Conservation (phyloP, 2,329 filamentous ascomycete species). For the Hypomyces perniciosus region DNA sequence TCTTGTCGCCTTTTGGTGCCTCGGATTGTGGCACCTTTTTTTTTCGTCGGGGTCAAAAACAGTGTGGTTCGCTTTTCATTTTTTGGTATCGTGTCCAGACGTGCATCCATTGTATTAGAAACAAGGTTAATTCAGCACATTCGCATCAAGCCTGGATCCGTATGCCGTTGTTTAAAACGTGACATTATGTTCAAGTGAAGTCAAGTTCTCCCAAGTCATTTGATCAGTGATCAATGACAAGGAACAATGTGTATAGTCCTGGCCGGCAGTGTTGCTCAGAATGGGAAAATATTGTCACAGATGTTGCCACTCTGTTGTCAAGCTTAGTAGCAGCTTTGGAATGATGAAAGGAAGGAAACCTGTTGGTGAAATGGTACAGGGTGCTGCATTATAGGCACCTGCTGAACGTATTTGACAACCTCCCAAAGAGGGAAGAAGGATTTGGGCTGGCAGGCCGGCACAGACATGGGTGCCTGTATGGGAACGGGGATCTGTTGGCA, state of each 20-base stretch:
- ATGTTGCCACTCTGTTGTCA: too few species aligned
- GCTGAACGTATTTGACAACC: slow-evolving; percentile 47
- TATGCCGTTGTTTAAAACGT: not conserved
- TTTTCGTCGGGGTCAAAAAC: not conserved
- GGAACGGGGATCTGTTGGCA: slow-evolving; percentile 26
- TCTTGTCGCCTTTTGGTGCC: not conserved
- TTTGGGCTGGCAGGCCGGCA: slow-evolving; percentile 38
- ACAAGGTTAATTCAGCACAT: not conserved
- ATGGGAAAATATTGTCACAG: too few species aligned
- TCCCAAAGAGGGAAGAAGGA: slow-evolving; percentile 47
- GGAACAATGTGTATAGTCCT: not conserved
- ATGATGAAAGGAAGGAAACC: slow-evolving; percentile 45
- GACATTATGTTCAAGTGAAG: slow-evolving; percentile 2
- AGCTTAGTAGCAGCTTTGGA: slow-evolving; percentile 44
- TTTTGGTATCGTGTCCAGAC: not conserved
- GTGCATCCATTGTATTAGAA: not conserved
- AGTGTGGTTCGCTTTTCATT: not conserved
- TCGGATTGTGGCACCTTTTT: not conserved
- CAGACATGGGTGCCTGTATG: slow-evolving; percentile 30
- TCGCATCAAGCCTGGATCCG: not conserved
- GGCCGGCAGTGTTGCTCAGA: too few species aligned
- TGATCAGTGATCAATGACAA: not conserved
- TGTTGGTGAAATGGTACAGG: slow-evolving; percentile 48
- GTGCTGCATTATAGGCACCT: slow-evolving; percentile 42
- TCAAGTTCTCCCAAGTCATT: not conserved